Evolutionary conservation across 768 basidiomycete species (phyloP).

Genomic region (Pholiota microspora): DNA sequence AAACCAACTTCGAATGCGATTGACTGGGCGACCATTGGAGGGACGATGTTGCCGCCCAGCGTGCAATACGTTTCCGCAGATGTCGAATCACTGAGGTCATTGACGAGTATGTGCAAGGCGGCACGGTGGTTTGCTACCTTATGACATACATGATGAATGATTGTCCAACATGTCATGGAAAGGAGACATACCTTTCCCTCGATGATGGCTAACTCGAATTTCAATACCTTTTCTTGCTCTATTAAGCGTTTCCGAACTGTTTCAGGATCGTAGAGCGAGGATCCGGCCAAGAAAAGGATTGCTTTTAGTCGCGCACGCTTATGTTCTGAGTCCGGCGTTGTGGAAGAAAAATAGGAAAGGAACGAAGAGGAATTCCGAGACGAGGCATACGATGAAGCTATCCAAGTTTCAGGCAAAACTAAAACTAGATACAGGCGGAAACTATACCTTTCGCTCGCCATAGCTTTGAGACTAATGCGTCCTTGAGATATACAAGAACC

Average conservation of each 20-base stretch:
- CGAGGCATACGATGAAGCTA: constrained; percentile 55
- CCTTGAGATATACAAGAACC: constrained; percentile 44
- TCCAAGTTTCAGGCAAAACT: too few relatives aligned
- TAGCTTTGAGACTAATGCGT: constrained; percentile 53
- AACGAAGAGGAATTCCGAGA: constrained; percentile 45
- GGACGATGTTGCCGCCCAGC: constrained; percentile 72
- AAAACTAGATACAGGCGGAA: too few relatives aligned
- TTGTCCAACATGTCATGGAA: not conserved
- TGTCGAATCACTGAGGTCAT: constrained; percentile 65
- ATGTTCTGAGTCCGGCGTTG: constrained; percentile 74
- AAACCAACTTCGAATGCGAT: constrained; percentile 49
- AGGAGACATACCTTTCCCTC: constrained; percentile 62
- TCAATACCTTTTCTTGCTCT: constrained; percentile 51
- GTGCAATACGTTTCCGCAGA: constrained; percentile 89
- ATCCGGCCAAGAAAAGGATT: constrained; percentile 79
- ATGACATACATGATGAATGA: not conserved
- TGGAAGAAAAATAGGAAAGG: constrained; percentile 76
- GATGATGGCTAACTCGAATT: constrained; percentile 75
- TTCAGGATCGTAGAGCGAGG: constrained; percentile 61
- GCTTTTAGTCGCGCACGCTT: constrained; percentile 75
- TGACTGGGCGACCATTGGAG: constrained; percentile 50
- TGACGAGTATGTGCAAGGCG: constrained; percentile 67
- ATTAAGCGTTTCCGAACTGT: constrained; percentile 42
- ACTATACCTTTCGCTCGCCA: constrained; percentile 69
- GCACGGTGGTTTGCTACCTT: constrained; percentile 50